Percentiles rank a stretch among this genome's conserved stretches.
phyloP scores from a whole-genome alignment of 192 early-diverging fungal species.

The Backusella morwellensis region DNA sequence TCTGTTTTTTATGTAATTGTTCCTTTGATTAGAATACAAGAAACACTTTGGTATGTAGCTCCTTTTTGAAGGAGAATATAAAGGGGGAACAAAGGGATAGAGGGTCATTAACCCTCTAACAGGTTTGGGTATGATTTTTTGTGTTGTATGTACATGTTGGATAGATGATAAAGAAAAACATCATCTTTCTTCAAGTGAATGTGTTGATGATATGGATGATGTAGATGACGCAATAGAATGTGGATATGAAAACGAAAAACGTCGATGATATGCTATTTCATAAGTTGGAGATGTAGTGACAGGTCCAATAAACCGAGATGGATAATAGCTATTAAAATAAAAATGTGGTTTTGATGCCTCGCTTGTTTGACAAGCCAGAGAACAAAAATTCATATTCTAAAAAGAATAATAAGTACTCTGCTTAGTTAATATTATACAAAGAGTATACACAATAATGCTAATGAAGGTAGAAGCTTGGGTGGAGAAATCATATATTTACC shows the following conservation, averaged over 20 bases:
- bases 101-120: not conserved
- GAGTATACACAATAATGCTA: not conserved
- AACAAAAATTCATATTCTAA: slow-evolving; percentile 8
- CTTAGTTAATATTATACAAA: not conserved
- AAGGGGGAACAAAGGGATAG: not conserved
- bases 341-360: slow-evolving; percentile 10
- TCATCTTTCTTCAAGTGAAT: not conserved
- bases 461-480: too few species aligned
- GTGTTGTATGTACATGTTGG: not conserved
- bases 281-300: not conserved
- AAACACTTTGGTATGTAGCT: not conserved
- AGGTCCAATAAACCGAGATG: not conserved
- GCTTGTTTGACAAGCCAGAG: not conserved
- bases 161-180: not conserved
- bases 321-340: not conserved
- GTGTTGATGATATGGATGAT: not conserved
- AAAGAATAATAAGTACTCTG: not conserved
- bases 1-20: not conserved
- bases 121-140: not conserved
- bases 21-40: not conserved
- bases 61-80: not conserved
- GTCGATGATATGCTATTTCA: not conserved
- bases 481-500: not conserved
- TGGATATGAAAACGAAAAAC: not conserved
- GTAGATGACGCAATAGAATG: not conserved